phyloP scores from a whole-genome alignment of 2,329 filamentous ascomycete genomes.

The Aureobasidium vineae region DNA sequence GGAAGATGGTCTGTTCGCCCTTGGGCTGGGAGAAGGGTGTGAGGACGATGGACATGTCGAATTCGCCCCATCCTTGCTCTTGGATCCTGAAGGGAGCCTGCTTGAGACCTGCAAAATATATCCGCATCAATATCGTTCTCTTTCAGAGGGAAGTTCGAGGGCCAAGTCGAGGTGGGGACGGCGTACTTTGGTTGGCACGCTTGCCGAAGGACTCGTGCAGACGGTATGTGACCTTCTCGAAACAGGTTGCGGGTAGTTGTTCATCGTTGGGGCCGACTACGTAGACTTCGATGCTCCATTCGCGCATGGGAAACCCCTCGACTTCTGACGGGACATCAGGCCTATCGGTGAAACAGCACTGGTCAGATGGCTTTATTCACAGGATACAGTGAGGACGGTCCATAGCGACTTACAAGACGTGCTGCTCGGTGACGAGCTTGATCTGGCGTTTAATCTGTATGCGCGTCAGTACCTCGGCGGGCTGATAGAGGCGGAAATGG shows the following conservation, averaged over 20 bases:
- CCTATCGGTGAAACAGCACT: not conserved
- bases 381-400: too few species aligned
- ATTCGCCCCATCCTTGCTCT: slow-evolving; percentile 98
- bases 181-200: slow-evolving; percentile 73
- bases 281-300: slow-evolving; percentile 85
- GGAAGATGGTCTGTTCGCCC: slow-evolving; percentile 72
- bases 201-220: slow-evolving; percentile 93
- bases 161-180: not conserved
- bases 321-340: slow-evolving; percentile 71
- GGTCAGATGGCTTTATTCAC: not conserved
- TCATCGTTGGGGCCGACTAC: slow-evolving; percentile 83
- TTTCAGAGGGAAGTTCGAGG: not conserved
- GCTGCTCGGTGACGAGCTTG: slow-evolving; percentile 91
- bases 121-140: not conserved
- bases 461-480: slow-evolving; percentile 15
- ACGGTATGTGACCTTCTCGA: slow-evolving; percentile 89
- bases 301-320: slow-evolving; percentile 87
- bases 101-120: slow-evolving; percentile 64
- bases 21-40: slow-evolving; percentile 71
- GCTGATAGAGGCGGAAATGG: not conserved
- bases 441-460: slow-evolving; percentile 76
- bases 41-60: slow-evolving; percentile 87
- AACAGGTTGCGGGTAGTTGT: slow-evolving; percentile 76
- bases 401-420: slow-evolving; percentile 67
- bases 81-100: slow-evolving; percentile 83